A percentile compares a stretch with the other conserved stretches of the same genome.
Evolutionary conservation across 1,139 yeast genomes (phyloP).

Genomic region (Kodamaea plutei): DNA sequence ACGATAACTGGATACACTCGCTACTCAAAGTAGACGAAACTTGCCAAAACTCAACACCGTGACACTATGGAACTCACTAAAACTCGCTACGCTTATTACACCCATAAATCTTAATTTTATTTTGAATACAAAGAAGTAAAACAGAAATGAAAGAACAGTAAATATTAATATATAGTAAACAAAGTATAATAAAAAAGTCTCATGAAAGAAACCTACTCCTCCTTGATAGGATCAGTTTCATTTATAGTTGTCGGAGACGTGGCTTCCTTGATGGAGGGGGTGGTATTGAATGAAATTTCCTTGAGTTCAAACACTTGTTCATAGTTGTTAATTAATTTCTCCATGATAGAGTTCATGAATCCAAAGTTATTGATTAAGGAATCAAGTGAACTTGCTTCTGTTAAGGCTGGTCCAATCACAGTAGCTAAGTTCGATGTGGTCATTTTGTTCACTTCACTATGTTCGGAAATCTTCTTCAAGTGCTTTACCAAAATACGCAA

Average conservation of each 20-base stretch:
- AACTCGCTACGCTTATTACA: too few relatives aligned
- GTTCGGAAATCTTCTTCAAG: slow-evolving; percentile 56
- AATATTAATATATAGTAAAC: background rate
- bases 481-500: slow-evolving; percentile 67
- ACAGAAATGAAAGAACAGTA: background rate
- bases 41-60: too few relatives aligned
- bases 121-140: too few relatives aligned
- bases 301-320: slow-evolving; percentile 31
- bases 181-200: background rate
- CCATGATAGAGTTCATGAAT: slow-evolving; percentile 51
- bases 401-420: slow-evolving; percentile 61
- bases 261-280: slow-evolving; percentile 4
- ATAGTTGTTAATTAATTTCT: slow-evolving; percentile 44
- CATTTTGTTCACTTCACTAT: slow-evolving; percentile 69
- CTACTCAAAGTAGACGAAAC: too few relatives aligned
- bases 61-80: too few relatives aligned
- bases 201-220: slow-evolving; percentile 2
- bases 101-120: too few relatives aligned
- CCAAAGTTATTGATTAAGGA: slow-evolving; percentile 51
- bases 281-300: background rate
- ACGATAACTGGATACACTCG: too few relatives aligned
- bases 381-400: slow-evolving; percentile 53
- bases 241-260: background rate
- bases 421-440: slow-evolving; percentile 77
- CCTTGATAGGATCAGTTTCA: slow-evolving; percentile 5